Conservation (phyloP, 768 basidiomycete species). For the Lentinus brumalis region DNA sequence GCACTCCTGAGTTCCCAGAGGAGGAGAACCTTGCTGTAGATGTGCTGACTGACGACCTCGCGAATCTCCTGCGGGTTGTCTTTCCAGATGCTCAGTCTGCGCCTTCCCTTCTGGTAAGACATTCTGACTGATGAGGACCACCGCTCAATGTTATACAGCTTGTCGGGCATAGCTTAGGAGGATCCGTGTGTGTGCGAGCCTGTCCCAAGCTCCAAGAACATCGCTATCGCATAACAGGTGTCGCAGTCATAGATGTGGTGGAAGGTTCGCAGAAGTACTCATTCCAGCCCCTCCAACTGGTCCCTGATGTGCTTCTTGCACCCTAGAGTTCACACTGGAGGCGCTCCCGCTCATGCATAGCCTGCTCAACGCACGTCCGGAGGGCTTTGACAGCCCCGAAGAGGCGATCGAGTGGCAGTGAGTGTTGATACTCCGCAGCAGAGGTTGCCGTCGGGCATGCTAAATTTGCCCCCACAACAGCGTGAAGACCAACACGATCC, state of each 20-base stretch:
- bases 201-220: constrained; percentile 65
- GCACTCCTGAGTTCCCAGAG: constrained; percentile 31
- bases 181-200: constrained; percentile 79
- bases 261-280: constrained; percentile 17
- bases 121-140: background rate
- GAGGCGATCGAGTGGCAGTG: constrained; percentile 97
- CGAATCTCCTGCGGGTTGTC: constrained; percentile 64
- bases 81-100: constrained; percentile 65
- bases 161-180: constrained; percentile 97
- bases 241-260: constrained; percentile 53
- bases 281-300: background rate
- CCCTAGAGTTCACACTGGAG: constrained; percentile 85
- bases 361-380: constrained; percentile 83
- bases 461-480: constrained; percentile 40
- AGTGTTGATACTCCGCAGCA: constrained; percentile 33
- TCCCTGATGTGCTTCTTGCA: background rate
- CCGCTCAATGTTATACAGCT: constrained; percentile 11
- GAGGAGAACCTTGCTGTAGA: constrained; percentile 70
- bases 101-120: constrained; percentile 74
- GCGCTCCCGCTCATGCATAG: constrained; percentile 92
- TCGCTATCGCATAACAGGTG: constrained; percentile 74
- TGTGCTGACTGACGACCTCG: constrained; percentile 72
- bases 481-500: constrained; percentile 78
- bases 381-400: constrained; percentile 80
- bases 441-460: background rate